A percentile compares a stretch with the other conserved stretches of the same genome.
These are phyloP conservation scores for Scutellaria baicalensis DNA, from an alignment of 257 asterid genomes.

Conservation along the genomic window DNA sequence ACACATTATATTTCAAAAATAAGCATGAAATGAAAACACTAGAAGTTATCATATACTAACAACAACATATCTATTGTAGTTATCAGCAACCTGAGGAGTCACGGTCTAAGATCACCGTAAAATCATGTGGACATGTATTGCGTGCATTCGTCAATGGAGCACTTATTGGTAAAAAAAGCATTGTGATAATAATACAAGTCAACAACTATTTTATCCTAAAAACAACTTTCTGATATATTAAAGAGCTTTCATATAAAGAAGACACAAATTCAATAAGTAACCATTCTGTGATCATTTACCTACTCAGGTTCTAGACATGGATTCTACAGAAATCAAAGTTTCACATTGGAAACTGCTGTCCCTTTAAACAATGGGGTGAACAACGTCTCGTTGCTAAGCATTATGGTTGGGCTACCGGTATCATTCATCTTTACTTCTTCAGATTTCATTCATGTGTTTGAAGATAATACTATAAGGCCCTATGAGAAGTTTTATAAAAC, in stretches of 20 bases:
- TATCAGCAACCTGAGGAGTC: slow-evolving; percentile 28
- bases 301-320: slow-evolving; percentile 68
- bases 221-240: not conserved
- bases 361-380: slow-evolving; percentile 42
- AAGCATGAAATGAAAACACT: not conserved
- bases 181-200: not conserved
- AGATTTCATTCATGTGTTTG: not conserved
- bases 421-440: not conserved
- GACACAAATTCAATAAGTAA: too few relatives aligned
- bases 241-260: not conserved
- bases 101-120: slow-evolving; percentile 33
- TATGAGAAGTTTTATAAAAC: not conserved
- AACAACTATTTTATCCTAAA: not conserved
- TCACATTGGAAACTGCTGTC: slow-evolving; percentile 26
- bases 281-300: not conserved
- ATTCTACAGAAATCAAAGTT: slow-evolving; percentile 21
- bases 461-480: too few relatives aligned
- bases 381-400: slow-evolving; percentile 68
- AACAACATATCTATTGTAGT: slow-evolving; percentile 26
- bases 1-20: too few relatives aligned
- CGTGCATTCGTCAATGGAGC: slow-evolving; percentile 61
- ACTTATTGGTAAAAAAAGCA: slow-evolving; percentile 35
- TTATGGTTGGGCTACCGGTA: slow-evolving; percentile 82
- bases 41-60: not conserved
- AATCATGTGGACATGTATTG: slow-evolving; percentile 64